phyloP scores from a whole-genome alignment of 345 rosid species.

The Populus davidiana region DNA sequence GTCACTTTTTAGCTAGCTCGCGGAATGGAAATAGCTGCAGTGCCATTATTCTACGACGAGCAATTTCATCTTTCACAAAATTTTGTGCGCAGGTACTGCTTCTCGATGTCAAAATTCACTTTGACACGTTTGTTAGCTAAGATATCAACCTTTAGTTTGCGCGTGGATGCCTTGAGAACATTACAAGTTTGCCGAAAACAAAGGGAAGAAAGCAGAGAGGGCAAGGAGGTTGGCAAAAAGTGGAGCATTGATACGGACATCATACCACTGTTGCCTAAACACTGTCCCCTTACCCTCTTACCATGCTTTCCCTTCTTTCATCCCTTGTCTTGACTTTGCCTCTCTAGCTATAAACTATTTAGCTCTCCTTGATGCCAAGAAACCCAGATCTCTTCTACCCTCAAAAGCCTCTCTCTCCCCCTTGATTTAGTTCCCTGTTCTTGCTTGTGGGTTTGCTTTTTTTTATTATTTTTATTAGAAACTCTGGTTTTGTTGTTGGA shows the following conservation, averaged over 20 bases:
- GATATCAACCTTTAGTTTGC: neutral
- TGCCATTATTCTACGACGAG: neutral
- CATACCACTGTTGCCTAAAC: slow-evolving; percentile 14
- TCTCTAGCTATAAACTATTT: neutral
- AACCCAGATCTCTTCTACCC: slow-evolving; percentile 14
- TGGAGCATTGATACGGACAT: slow-evolving; percentile 17
- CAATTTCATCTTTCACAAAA: neutral
- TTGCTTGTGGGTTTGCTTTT: neutral
- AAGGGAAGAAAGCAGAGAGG: neutral
- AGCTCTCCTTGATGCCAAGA: neutral
- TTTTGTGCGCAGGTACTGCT: neutral
- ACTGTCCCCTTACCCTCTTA: slow-evolving; percentile 16
- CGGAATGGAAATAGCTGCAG: neutral
- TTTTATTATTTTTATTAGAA: neutral
- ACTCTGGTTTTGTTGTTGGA: slow-evolving; percentile 11
- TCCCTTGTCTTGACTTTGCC: neutral
- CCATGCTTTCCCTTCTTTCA: slow-evolving; percentile 1
- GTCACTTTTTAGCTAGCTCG: neutral
- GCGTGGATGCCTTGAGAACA: neutral
- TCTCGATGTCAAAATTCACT: neutral
- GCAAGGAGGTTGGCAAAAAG: slow-evolving; percentile 37
- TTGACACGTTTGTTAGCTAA: neutral
- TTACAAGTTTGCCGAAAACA: too few relatives aligned
- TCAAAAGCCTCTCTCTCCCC: neutral
- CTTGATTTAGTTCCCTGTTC: neutral